phyloP scores from a whole-genome alignment of 768 basidiomycete species.

The Termitomyces sp. region DNA sequence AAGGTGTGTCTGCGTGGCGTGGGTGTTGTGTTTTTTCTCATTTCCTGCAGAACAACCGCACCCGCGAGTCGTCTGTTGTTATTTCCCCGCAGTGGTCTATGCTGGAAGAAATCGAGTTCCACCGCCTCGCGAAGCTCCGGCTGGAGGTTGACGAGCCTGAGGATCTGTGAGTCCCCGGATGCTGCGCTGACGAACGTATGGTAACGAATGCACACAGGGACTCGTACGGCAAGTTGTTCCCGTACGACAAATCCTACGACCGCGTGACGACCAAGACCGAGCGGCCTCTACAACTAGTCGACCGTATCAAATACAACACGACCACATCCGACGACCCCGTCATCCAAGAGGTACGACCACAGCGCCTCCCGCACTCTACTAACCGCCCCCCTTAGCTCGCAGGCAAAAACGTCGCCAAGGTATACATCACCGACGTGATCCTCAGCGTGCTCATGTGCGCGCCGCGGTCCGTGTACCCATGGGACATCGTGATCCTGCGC shows the following conservation, averaged over 20 bases:
- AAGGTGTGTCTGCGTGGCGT: too few species aligned
- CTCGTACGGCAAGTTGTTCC: slow-evolving; percentile 82
- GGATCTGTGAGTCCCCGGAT: slow-evolving; percentile 84
- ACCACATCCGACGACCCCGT: slow-evolving; percentile 98
- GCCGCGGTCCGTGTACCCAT: slow-evolving; percentile 91
- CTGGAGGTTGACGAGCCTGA: slow-evolving; percentile 94
- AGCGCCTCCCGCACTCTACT: too few species aligned
- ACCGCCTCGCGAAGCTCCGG: slow-evolving; percentile 82
- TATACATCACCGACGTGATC: slow-evolving; percentile 95
- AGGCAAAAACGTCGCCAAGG: slow-evolving; percentile 70
- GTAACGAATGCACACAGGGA: slow-evolving; percentile 47
- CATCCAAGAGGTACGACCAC: slow-evolving; percentile 69
- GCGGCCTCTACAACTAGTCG: slow-evolving; percentile 83
- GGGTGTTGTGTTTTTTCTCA: too few species aligned
- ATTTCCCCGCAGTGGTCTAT: slow-evolving; percentile 92
- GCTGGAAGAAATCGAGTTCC: slow-evolving; percentile 96
- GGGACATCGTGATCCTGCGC: slow-evolving; percentile 95
- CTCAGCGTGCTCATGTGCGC: slow-evolving; percentile 95
- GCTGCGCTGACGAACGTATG: too few species aligned
- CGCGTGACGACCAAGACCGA: slow-evolving; percentile 93
- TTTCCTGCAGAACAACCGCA: slow-evolving; percentile 59
- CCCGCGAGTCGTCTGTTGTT: slow-evolving; percentile 88
- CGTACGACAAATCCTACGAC: slow-evolving; percentile 94
- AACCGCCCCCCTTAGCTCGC: slow-evolving; percentile 50
- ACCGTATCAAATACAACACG: slow-evolving; percentile 95